A percentile compares a stretch with the other conserved stretches of the same genome.
Conservation (phyloP, 257 asterid genomes). For the Cordia subcordata region DNA sequence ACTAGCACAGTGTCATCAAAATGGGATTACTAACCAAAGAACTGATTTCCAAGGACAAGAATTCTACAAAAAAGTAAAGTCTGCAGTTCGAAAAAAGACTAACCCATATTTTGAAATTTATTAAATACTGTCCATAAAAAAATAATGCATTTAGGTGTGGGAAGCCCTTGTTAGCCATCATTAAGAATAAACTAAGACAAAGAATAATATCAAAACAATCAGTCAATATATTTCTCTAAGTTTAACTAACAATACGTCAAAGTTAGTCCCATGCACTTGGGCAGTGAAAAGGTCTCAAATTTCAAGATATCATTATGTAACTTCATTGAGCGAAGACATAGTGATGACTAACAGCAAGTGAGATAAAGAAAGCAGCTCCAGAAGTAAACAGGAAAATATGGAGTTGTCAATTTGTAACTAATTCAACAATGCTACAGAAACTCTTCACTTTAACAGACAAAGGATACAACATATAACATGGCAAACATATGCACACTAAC, state of each 20-base stretch:
- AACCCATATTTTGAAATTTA: not conserved
- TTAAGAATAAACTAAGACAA: not conserved
- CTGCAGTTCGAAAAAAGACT: no score
- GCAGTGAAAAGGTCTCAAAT: not conserved
- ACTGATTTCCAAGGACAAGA: not conserved
- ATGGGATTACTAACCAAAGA: no score
- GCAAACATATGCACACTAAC: conserved; percentile 28
- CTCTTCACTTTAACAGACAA: not conserved
- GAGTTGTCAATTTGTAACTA: not conserved
- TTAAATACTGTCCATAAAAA: not conserved
- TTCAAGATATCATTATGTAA: not conserved
- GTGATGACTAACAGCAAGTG: no score
- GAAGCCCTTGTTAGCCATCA: no score
- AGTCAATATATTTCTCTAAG: not conserved
- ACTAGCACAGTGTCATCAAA: no score
- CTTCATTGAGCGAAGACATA: no score
- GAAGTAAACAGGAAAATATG: not conserved
- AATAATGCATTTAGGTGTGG: not conserved
- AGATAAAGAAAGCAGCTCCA: no score
- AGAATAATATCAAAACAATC: not conserved
- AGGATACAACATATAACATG: not conserved
- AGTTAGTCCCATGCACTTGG: not conserved
- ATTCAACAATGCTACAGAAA: not conserved
- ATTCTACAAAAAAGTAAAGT: not conserved
- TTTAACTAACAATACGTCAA: no score